Base-by-base conservation (phyloP, 164 flowering plant genomes). In the Nelumbo lutea region DNA sequence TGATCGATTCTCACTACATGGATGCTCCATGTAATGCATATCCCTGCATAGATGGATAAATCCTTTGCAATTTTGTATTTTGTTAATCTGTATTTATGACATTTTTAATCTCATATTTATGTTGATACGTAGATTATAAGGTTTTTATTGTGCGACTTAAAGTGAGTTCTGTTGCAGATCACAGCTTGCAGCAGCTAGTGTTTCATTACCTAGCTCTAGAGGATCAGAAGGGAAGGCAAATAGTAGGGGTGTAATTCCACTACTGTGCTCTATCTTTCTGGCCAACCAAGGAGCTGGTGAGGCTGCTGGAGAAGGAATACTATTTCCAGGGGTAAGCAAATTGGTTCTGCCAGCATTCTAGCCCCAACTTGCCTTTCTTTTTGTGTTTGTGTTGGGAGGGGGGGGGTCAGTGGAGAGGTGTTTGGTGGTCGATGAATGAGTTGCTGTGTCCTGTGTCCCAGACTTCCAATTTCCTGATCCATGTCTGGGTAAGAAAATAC, bases 201-300 rank as follows among this genome's bases (percentile, higher is more conserved):
- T 95, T 68, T 65, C 82, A 4, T 70, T 86, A 42, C 85, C 84
- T 5, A 70, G 67, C 61, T 72, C 77, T 6, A 74, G 70, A 61
- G 82, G 81, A 74, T 58, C 74, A 43, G 74, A 76, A 55, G 67
- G 63, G 42, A 72, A 68, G 48, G 77, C 75, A 63, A 73, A 64
- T 59, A 76, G 70, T 15, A 81, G 69, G 71, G 84, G 81, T 79
- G 88, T 89, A 42, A 90, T 95, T 81, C 84, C 89, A 55, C 74
- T 95, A 15, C 70, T 95, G 58, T 95, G 98, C 79, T 87, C 96
- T 52, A 87, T 95, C 77, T 95, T 95, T 81, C 82, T 90, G 82
- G 89, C 96, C 65, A 91, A 95, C 74, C 90, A 80, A 77, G 96
- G 96, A 66, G 85, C 87, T 42, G 86, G 86, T 56, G 98, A 92